These are phyloP conservation scores for Neurospora sp. DNA, from an alignment of 495 filamentous ascomycete genomes.

Conservation along the genomic window DNA sequence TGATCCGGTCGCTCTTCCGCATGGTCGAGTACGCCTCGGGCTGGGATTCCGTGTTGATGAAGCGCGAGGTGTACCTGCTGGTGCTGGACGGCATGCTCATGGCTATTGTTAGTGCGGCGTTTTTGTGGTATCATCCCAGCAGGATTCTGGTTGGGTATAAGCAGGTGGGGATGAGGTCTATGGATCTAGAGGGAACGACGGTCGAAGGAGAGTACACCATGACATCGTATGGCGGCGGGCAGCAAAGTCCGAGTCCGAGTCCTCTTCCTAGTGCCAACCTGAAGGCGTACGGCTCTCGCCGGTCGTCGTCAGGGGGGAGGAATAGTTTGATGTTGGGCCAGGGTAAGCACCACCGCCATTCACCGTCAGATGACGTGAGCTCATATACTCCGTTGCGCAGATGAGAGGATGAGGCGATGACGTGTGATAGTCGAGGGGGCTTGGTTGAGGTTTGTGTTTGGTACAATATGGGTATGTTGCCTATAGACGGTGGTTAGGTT, in stretches of 20 bases:
- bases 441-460: neutral
- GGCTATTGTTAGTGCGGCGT: constrained; percentile 3
- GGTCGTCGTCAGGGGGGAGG: neutral
- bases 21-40: constrained; percentile 46
- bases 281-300: neutral
- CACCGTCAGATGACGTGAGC: neutral
- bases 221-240: neutral
- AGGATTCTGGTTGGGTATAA: constrained; percentile 15
- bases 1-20: constrained; percentile 52
- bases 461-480: accelerated
- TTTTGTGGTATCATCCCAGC: constrained; percentile 15
- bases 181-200: neutral
- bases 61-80: constrained; percentile 11
- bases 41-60: constrained; percentile 6
- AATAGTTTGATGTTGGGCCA: neutral
- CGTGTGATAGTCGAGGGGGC: neutral
- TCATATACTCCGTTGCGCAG: neutral
- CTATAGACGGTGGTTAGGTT: neutral
- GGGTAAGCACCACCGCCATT: neutral
- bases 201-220: neutral
- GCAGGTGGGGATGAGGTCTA: neutral
- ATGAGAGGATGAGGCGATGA: neutral
- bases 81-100: constrained; percentile 14
- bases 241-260: neutral
- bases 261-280: neutral